Percentiles rank a stretch among this genome's conserved stretches.
Conservation (phyloP, 352 stramenopile genomes). For the Phytophthora lateralis region DNA sequence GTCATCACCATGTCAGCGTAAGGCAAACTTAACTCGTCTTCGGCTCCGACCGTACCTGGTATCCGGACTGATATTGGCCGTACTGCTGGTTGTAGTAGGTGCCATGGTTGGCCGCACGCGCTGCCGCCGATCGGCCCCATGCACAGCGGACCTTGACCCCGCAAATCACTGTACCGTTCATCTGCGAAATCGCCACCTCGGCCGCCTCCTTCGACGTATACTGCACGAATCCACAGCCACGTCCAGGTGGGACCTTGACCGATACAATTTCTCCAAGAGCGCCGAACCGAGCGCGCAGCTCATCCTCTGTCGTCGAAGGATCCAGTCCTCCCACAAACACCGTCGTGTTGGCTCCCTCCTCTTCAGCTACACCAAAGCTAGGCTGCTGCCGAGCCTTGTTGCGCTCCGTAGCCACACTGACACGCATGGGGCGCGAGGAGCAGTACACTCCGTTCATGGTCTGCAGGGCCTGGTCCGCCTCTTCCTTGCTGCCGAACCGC, state of each 20-base stretch:
- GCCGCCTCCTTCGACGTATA: conserved; percentile 84
- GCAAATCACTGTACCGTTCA: conserved; percentile 86
- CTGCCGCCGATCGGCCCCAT: conserved; percentile 85
- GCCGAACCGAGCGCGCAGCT: conserved; percentile 82
- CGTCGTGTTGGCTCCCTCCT: conserved; percentile 86
- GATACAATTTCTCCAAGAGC: conserved; percentile 75
- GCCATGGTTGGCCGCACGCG: conserved; percentile 39
- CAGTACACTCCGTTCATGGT: conserved; percentile 92
- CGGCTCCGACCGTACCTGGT: conserved; percentile 37
- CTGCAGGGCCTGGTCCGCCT: conserved; percentile 87
- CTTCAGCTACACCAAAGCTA: conserved; percentile 39
- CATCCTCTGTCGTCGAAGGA: conserved; percentile 79
- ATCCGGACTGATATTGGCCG: conserved; percentile 45
- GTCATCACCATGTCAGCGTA: conserved; percentile 8
- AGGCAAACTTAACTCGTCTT: background rate
- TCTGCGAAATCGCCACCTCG: conserved; percentile 87
- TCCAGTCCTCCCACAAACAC: conserved; percentile 93
- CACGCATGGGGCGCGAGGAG: conserved; percentile 87
- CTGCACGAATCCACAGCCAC: conserved; percentile 92
- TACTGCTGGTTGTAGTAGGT: conserved; percentile 70
- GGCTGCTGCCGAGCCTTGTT: conserved; percentile 48
- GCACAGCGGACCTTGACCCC: conserved; percentile 87
- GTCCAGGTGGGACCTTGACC: conserved; percentile 58
- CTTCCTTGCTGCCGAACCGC: conserved; percentile 87
- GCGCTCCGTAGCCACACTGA: conserved; percentile 89